Evolutionary conservation across 2,329 filamentous ascomycete genomes (phyloP).

Genomic region (Endocalyx cinctus): DNA sequence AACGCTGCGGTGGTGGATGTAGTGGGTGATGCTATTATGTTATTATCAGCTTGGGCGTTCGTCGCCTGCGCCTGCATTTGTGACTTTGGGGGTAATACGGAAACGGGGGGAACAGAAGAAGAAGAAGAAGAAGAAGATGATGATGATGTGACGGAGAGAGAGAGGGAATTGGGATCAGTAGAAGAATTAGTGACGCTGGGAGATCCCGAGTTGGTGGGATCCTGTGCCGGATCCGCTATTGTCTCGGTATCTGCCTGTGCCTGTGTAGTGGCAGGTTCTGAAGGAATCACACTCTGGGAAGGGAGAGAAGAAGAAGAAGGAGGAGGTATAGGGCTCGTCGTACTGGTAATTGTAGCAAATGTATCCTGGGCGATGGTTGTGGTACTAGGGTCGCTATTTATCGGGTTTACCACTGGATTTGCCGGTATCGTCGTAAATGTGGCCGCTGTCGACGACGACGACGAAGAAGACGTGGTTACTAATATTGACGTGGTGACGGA

Average conservation of each 20-base stretch:
- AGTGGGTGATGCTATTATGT: constrained; percentile 10
- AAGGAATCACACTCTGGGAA: constrained; percentile 17
- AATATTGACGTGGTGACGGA: constrained; percentile 2
- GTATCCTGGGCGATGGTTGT: constrained; percentile 11
- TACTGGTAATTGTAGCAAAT: constrained; percentile 29
- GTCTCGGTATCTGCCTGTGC: constrained; percentile 11
- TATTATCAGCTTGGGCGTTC: constrained; percentile 7
- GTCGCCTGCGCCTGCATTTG: constrained; percentile 7
- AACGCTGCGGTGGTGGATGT: no score
- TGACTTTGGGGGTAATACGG: constrained; percentile 7
- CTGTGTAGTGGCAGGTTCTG: constrained; percentile 10
- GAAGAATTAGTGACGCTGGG: constrained; percentile 1
- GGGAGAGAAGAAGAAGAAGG: no score
- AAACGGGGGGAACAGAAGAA: neutral
- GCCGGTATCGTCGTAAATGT: constrained; percentile 1
- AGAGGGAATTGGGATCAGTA: constrained; percentile 1
- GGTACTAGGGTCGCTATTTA: neutral
- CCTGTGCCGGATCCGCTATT: no score
- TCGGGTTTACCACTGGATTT: neutral
- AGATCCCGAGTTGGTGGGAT: no score
- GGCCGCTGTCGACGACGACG: constrained; percentile 4
- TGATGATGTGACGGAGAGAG: no score
- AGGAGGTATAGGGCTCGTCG: constrained; percentile 29
- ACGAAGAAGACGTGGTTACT: constrained; percentile 2
- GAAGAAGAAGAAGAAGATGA: constrained; percentile 1